phyloP scores from a whole-genome alignment of 2,329 filamentous ascomycete genomes.

The Monosporascus ibericus region DNA sequence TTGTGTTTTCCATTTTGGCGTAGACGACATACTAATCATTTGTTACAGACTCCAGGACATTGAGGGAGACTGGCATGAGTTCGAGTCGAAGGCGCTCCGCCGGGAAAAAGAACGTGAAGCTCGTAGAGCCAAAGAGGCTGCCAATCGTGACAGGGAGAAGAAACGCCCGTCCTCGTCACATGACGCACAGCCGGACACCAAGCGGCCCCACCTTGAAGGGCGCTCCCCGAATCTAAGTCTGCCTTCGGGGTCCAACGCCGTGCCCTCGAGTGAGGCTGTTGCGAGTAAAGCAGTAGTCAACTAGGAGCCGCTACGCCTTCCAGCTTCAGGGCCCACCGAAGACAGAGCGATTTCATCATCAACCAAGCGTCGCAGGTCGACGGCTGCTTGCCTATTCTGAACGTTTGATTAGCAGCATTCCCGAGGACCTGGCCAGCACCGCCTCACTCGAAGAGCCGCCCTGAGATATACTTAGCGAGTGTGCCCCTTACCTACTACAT shows the following conservation, averaged over 20 bases:
- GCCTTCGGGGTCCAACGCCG: slow-evolving; percentile 6
- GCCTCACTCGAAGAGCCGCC: too few species aligned
- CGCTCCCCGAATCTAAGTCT: slow-evolving; percentile 6
- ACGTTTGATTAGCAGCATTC: too few species aligned
- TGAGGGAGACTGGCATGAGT: slow-evolving; percentile 96
- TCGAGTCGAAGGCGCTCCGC: slow-evolving; percentile 89
- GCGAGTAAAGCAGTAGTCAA: neutral
- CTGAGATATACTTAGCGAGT: too few species aligned
- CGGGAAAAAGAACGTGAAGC: slow-evolving; percentile 71
- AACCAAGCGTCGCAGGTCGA: too few species aligned
- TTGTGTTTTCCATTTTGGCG: slow-evolving; percentile 22
- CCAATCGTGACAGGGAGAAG: slow-evolving; percentile 24
- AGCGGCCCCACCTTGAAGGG: slow-evolving; percentile 23
- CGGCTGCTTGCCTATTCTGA: too few species aligned
- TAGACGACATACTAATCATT: slow-evolving; percentile 8
- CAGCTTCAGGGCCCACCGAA: too few species aligned
- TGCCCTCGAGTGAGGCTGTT: slow-evolving; percentile 5
- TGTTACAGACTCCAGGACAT: slow-evolving; percentile 62
- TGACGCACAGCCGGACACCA: slow-evolving; percentile 19
- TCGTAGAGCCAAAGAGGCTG: slow-evolving; percentile 35
- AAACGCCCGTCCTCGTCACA: slow-evolving; percentile 19
- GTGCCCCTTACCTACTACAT: too few species aligned
- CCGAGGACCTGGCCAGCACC: too few species aligned
- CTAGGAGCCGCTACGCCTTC: neutral
- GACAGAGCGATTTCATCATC: too few species aligned